Percentiles rank a stretch among this genome's conserved stretches.
Conservation (phyloP, 1,139 yeast species). For the Zygosaccharomyces sapae region DNA sequence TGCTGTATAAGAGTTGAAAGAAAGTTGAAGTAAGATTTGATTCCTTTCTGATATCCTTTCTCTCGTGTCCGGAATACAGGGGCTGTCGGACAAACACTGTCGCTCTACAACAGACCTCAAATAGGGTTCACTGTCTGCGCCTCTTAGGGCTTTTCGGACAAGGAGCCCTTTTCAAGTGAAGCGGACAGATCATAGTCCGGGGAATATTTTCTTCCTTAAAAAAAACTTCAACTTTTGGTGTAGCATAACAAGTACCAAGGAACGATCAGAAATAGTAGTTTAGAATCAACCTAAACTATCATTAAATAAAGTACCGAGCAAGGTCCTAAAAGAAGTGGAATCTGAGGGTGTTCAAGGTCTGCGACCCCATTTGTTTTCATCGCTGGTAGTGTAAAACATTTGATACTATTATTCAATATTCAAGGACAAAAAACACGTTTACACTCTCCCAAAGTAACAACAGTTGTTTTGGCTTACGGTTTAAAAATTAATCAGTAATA, state of each 20-base stretch:
- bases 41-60: no score
- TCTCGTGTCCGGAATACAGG: background rate
- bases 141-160: background rate
- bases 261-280: background rate
- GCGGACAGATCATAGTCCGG: conserved; percentile 1
- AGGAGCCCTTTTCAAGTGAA: background rate
- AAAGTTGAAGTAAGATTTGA: background rate
- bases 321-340: background rate
- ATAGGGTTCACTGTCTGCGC: background rate
- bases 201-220: background rate
- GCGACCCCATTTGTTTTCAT: background rate
- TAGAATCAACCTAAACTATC: background rate
- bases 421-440: background rate
- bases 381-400: background rate
- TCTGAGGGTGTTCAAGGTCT: background rate
- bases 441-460: background rate
- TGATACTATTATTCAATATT: background rate
- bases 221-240: conserved; percentile 1
- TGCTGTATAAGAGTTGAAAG: no score
- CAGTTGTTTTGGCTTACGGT: background rate
- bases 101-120: background rate
- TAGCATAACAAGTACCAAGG: background rate
- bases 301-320: background rate
- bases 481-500: no score
- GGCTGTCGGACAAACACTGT: background rate